Base-by-base conservation (phyloP, 495 filamentous ascomycete species). In the Hypoxylon intermedium region DNA sequence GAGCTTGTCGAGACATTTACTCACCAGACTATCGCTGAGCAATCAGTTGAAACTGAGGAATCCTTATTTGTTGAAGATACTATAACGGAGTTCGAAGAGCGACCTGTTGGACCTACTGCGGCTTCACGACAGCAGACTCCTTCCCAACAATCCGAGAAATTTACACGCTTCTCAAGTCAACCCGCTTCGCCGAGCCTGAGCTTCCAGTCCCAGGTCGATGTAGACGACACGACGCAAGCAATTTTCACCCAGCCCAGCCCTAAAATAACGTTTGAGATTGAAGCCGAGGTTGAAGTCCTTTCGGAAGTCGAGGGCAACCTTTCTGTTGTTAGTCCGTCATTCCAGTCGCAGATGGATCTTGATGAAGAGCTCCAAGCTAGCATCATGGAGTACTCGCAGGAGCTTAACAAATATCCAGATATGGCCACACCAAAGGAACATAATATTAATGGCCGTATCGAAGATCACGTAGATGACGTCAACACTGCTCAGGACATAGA, bases 281-380 rank as follows among this genome's bases (percentile, higher is more conserved):
- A 51, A 15, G 15, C n/a, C 0, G 40, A 46, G 15, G 40, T 6
- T 11, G 58, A 63, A 24, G 23, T 31, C 23, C 24, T 28, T 6
- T 37, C 42, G 1, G 43, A 51, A 7, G 6, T 18, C 11, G 42
- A 50, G 13, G 48, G 9, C 12, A 44, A 58, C 9, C 19, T 36
- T 37, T 52, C 52, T 34, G 55, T 26, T 40, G 21, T 45, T 20
- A 49, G 37, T 11, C 2, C 42, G 9, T 65, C 53, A 23, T 69
- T 67, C 30, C 44, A 20, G 31, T 65, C 68, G 6, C 63, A 71
- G 20, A 69, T 67, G 55, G 68, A 68, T 26, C 11, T 70, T 23
- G 68, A 71, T 26, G 66, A 71, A 3, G 68, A 69, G 52, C 42
- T 71, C 1, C 68, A 71, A 26, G 67, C 67, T 24, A 70, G 67